A percentile compares a stretch with the other conserved stretches of the same genome.
Conservation (phyloP, 1,284 basidiomycete genomes). For the Phylloboletellus chloephorus region DNA sequence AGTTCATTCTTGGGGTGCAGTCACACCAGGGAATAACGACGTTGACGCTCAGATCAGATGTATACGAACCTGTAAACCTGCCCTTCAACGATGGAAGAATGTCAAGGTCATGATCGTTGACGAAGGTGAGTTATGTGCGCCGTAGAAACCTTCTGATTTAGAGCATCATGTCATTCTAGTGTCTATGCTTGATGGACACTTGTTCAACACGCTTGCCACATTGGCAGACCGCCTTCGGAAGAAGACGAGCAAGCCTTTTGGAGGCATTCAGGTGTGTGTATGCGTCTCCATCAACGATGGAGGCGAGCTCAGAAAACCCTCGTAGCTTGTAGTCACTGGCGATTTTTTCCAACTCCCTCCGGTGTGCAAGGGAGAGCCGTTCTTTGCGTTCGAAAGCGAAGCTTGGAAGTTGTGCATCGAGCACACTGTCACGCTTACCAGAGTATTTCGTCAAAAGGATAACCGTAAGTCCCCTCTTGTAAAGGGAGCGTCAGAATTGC, state of each 20-base stretch:
- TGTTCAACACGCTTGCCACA: constrained; percentile 63
- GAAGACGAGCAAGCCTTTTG: constrained; percentile 63
- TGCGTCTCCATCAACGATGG: not conserved
- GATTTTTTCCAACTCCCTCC: constrained; percentile 90
- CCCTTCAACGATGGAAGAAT: constrained; percentile 54
- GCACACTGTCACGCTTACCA: constrained; percentile 66
- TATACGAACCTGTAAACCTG: constrained; percentile 51
- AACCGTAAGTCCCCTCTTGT: constrained; percentile 32
- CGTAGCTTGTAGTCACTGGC: constrained; percentile 69
- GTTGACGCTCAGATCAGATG: constrained; percentile 54
- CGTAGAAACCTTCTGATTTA: too few relatives aligned
- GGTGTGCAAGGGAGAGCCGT: constrained; percentile 39
- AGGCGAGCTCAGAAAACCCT: not conserved
- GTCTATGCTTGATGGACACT: constrained; percentile 78
- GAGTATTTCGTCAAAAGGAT: constrained; percentile 67
- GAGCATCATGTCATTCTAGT: constrained; percentile 38
- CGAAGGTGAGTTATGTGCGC: constrained; percentile 48
- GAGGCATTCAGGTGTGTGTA: constrained; percentile 68
- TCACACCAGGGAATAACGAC: constrained; percentile 58
- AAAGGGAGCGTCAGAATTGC: not conserved
- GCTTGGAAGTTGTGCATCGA: constrained; percentile 67
- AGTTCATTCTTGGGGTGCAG: constrained; percentile 76
- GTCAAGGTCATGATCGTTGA: constrained; percentile 78
- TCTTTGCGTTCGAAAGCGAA: constrained; percentile 75
- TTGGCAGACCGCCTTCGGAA: constrained; percentile 48